A percentile compares a stretch with the other conserved stretches of the same genome.
phyloP scores from a whole-genome alignment of 2,329 filamentous ascomycete genomes.

The Stachybotrys chartarum region DNA sequence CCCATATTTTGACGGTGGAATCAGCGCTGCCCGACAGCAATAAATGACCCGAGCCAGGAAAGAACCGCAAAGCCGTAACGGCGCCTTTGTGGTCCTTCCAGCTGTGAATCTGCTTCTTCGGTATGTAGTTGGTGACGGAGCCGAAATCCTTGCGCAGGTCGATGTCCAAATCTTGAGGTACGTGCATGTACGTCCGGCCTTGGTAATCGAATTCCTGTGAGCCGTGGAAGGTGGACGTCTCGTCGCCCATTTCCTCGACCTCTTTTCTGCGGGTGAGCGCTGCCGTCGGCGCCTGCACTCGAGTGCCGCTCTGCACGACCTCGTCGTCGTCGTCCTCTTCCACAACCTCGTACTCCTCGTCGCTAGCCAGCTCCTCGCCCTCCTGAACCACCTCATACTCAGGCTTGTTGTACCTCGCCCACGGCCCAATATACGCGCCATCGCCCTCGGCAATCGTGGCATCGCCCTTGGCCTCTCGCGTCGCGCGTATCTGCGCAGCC shows the following conservation, averaged over 20 bases:
- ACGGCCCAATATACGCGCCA: slow-evolving; percentile 85
- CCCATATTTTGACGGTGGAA: slow-evolving; percentile 86
- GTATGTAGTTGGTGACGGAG: slow-evolving; percentile 81
- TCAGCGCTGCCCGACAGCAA: slow-evolving; percentile 87
- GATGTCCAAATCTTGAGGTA: slow-evolving; percentile 83
- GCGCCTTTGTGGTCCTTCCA: slow-evolving; percentile 82
- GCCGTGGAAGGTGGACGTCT: slow-evolving; percentile 85
- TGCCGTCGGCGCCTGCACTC: slow-evolving; percentile 47
- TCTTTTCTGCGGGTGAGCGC: slow-evolving; percentile 50
- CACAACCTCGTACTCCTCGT: slow-evolving; percentile 72
- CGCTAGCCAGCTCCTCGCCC: slow-evolving; percentile 69
- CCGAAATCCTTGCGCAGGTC: slow-evolving; percentile 76
- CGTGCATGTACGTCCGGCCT: slow-evolving; percentile 94
- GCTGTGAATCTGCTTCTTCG: slow-evolving; percentile 86
- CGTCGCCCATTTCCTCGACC: slow-evolving; percentile 55
- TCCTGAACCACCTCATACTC: slow-evolving; percentile 68
- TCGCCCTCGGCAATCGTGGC: slow-evolving; percentile 78
- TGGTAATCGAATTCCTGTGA: slow-evolving; percentile 83
- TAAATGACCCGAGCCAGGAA: slow-evolving; percentile 81
- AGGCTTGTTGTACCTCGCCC: slow-evolving; percentile 73
- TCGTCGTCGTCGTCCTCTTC: slow-evolving; percentile 71
- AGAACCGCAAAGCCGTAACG: slow-evolving; percentile 83
- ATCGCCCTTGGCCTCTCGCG: slow-evolving; percentile 79
- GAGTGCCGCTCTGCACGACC: slow-evolving; percentile 56
- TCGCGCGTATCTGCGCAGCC: slow-evolving; percentile 59